These are phyloP conservation scores for Plectosphaerella sp. DNA, from an alignment of 2,329 filamentous ascomycete genomes.

Conservation along the genomic window DNA sequence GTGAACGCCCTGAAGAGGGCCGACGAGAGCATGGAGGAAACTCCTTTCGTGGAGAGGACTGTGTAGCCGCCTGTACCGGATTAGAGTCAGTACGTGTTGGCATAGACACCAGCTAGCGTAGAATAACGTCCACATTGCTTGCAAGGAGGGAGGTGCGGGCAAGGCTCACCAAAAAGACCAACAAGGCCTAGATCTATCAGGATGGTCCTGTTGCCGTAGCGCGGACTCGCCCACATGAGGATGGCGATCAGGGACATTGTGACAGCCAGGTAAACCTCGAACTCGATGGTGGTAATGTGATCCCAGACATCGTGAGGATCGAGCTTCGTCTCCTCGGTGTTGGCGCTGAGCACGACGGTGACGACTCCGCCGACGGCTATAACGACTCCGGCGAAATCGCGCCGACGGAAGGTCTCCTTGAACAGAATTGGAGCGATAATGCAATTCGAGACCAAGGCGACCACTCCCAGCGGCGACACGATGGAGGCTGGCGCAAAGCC, in stretches of 20 bases:
- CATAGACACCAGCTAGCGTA: background rate
- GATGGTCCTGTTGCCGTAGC: slow-evolving; percentile 81
- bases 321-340: slow-evolving; percentile 82
- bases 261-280: slow-evolving; percentile 83
- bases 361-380: slow-evolving; percentile 85
- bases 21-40: slow-evolving; percentile 90
- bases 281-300: slow-evolving; percentile 82
- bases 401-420: slow-evolving; percentile 79
- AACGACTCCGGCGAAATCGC: slow-evolving; percentile 84
- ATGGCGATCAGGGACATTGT: slow-evolving; percentile 68
- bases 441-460: slow-evolving; percentile 93
- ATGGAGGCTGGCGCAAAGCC: slow-evolving; percentile 97
- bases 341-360: slow-evolving; percentile 88
- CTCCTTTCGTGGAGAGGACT: slow-evolving; percentile 92
- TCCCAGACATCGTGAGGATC: slow-evolving; percentile 87
- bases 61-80: slow-evolving; percentile 74
- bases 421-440: slow-evolving; percentile 93
- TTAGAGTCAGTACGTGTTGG: too few relatives aligned
- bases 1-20: slow-evolving; percentile 85
- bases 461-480: slow-evolving; percentile 93
- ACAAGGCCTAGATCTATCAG: slow-evolving; percentile 91
- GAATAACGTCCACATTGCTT: too few relatives aligned
- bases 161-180: slow-evolving; percentile 73
- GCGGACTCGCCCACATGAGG: slow-evolving; percentile 78
- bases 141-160: background rate